Evolutionary conservation across 2,329 filamentous ascomycete genomes (phyloP), one percentile per base, ranked within the genome.

Genomic region (Fusarium multiceps): DNA sequence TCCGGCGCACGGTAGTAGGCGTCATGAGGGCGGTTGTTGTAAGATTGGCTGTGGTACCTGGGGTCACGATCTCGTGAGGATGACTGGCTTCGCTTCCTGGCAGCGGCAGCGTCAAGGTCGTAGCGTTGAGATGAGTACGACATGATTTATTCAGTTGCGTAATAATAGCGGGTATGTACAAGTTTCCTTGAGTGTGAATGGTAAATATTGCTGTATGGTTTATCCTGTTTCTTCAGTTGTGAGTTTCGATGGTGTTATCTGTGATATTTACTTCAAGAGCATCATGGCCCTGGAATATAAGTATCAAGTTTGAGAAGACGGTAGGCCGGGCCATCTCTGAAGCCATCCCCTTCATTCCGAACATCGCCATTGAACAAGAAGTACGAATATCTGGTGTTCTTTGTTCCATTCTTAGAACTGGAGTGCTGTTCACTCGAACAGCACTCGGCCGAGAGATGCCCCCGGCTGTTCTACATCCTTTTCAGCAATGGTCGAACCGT

Each of bases 111-210:
- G 20, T 60, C 41, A 51, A 56, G 49, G n/a, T 58, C 53, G 32
- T 55, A 63, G 16, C 56, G 47, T 43, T 56, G 60, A 9, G 59
- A 61, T n/a, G 49, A 62, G 54, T 50, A 60, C 21, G 59, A 42
- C 72, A 74, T 74, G 30, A n/a, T 64, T 46, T 14, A 28, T 21
- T 23, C 47, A 32, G 23, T 11, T 37, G 27, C 18, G 32, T 7
- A 41, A 41, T 63, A 64, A 9, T 67, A 55, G 54, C 49, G 41
- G 4, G 20, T 58, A 42, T 6, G n/a, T 37, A 42, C 21, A 27
- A 42, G 50, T 25, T n/a, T 37, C n/a, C 3, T 45, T 23, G 20
- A 28, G 6, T 32, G 42, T 32, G 42, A 9, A 32, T 30, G 34
- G 10, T 3, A 13, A 10, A 40, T n/a, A 14, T 2, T 48, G 30